Percentiles rank a stretch among this genome's conserved stretches.
Conservation (phyloP, 2,329 filamentous ascomycete genomes). For the Ambrosiella xylebori region DNA sequence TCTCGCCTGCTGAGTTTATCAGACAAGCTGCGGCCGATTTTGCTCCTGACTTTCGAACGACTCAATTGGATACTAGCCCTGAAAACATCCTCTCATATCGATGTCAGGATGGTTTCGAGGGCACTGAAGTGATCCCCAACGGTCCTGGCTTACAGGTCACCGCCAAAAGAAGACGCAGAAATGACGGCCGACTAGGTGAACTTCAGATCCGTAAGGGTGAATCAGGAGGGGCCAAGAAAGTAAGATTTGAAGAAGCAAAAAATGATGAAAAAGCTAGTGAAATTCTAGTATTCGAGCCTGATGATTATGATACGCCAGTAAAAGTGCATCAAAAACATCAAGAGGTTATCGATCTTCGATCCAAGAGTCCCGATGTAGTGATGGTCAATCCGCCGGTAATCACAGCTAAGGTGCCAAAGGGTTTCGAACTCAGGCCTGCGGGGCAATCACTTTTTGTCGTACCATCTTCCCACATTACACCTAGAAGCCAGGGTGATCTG, state of each 20-base stretch:
- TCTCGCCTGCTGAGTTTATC: neutral
- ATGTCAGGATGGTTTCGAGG: conserved; percentile 11
- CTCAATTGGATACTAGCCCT: neutral
- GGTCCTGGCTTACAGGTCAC: conserved; percentile 9
- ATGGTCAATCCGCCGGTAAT: too few species aligned
- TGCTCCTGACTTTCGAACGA: neutral
- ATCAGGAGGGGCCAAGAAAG: neutral
- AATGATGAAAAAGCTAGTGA: neutral
- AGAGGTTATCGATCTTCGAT: neutral
- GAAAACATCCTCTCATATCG: neutral
- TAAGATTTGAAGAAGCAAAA: neutral
- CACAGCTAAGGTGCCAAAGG: too few species aligned
- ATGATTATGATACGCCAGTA: neutral
- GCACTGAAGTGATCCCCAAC: conserved; percentile 9
- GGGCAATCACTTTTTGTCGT: too few species aligned
- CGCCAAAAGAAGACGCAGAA: conserved; percentile 7
- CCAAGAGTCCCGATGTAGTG: neutral
- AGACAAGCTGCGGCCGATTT: neutral
- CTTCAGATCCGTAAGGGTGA: conserved; percentile 5
- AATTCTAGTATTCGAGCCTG: neutral
- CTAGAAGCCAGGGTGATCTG: too few species aligned
- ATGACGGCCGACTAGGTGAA: conserved; percentile 1
- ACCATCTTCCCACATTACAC: too few species aligned
- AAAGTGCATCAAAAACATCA: neutral
- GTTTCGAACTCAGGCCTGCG: too few species aligned